Percentiles rank a stretch among this genome's conserved stretches.
phyloP scores from a whole-genome alignment of 345 rosid genomes.

The Gossypium anomalum region DNA sequence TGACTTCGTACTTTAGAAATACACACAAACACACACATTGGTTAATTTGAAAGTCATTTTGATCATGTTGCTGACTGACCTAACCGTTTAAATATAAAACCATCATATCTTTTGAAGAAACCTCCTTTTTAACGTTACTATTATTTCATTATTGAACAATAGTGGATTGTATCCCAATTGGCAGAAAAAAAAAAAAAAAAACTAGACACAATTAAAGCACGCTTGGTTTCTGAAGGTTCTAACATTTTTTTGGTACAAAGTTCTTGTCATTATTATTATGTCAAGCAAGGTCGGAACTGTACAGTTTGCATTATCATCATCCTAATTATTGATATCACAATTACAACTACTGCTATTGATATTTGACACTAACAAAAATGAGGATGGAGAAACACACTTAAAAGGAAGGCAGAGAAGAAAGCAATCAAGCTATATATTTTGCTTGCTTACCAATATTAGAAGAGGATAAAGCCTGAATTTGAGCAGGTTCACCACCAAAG shows the following conservation, averaged over 20 bases:
- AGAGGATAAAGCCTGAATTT: slow-evolving; percentile 3
- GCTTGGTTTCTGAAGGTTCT: neutral
- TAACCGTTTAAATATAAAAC: neutral
- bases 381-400: neutral
- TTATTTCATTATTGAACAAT: neutral
- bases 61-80: neutral
- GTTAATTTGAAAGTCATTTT: neutral
- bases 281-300: neutral
- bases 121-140: neutral
- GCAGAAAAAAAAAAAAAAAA: neutral
- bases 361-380: neutral
- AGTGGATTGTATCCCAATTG: neutral
- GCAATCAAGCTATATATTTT: neutral
- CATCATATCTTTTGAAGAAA: neutral
- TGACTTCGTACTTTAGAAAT: neutral
- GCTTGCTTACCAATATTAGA: slow-evolving; percentile 9
- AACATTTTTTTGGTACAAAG: neutral
- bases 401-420: neutral
- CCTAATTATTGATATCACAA: neutral
- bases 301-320: neutral
- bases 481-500: slow-evolving; percentile 15
- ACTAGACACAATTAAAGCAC: neutral
- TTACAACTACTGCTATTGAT: neutral
- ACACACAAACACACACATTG: neutral
- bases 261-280: neutral